Conservation (phyloP, 345 rosid genomes). For the Syzygium aqueum region DNA sequence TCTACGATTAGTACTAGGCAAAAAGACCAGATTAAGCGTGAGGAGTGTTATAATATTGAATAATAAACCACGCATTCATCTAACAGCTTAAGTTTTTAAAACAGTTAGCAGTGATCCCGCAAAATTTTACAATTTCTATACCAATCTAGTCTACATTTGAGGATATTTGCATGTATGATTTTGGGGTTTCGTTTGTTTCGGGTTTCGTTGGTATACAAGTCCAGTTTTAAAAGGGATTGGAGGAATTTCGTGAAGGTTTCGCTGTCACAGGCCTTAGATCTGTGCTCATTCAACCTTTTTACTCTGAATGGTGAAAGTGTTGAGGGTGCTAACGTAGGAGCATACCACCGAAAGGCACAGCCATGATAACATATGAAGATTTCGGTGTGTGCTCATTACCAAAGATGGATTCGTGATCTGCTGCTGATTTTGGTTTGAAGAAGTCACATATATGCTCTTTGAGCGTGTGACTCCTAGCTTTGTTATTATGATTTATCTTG, state of each 20-base stretch:
- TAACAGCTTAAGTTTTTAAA: too few species aligned
- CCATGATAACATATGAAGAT: too few species aligned
- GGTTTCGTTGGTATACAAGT: background rate
- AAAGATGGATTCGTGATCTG: background rate
- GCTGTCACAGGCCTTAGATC: background rate
- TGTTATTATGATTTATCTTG: background rate
- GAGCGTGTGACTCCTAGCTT: background rate
- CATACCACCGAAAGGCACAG: accelerated
- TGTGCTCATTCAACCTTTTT: background rate
- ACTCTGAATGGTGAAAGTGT: accelerated
- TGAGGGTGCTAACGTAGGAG: accelerated
- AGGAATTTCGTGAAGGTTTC: background rate
- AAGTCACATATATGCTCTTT: background rate
- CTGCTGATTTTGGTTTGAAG: background rate
- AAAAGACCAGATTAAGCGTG: too few species aligned
- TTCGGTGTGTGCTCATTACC: background rate
- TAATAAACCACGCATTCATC: too few species aligned
- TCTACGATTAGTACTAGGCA: too few species aligned
- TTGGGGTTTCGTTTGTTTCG: background rate
- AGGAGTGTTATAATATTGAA: too few species aligned
- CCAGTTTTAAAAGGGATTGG: accelerated
- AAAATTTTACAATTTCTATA: too few species aligned
- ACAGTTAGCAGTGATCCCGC: too few species aligned
- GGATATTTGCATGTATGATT: background rate
- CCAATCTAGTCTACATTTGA: background rate